A percentile compares a stretch with the other conserved stretches of the same genome.
Evolutionary conservation across 345 rosid species (phyloP).

Genomic region (Populus tremula): DNA sequence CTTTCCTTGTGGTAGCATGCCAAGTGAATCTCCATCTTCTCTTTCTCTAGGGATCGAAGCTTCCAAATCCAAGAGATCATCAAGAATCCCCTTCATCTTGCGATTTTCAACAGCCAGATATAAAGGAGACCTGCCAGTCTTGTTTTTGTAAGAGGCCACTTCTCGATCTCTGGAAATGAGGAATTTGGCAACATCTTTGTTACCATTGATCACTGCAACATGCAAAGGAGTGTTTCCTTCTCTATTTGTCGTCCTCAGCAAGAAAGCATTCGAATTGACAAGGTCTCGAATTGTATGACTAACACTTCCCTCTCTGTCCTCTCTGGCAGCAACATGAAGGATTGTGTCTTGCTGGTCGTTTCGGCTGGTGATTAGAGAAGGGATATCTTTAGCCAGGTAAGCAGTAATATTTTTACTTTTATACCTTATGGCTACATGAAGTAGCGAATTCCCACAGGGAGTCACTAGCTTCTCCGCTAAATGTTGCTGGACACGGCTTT

Average conservation of each 20-base stretch:
- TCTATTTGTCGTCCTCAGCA: neutral
- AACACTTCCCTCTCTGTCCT: neutral
- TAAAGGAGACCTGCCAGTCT: neutral
- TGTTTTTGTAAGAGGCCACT: neutral
- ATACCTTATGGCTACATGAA: neutral
- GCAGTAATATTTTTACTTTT: neutral
- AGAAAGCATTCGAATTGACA: neutral
- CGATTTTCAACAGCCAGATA: neutral
- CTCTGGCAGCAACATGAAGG: constrained; percentile 1
- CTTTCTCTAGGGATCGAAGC: neutral
- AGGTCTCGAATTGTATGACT: neutral
- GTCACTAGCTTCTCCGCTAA: neutral
- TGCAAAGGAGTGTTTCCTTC: constrained; percentile 5
- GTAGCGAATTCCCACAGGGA: neutral
- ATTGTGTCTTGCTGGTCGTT: no score
- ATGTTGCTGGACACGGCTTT: no score
- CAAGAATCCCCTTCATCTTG: neutral
- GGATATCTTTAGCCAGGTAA: neutral
- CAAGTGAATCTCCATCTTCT: neutral
- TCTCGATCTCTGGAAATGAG: neutral
- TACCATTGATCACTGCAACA: neutral
- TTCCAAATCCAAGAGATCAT: neutral
- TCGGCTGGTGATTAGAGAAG: neutral
- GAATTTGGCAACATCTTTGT: neutral
- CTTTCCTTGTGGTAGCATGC: neutral